These are phyloP conservation scores for Aspergillus fijiensis DNA, from an alignment of 2,329 filamentous ascomycete species.

Conservation along the genomic window DNA sequence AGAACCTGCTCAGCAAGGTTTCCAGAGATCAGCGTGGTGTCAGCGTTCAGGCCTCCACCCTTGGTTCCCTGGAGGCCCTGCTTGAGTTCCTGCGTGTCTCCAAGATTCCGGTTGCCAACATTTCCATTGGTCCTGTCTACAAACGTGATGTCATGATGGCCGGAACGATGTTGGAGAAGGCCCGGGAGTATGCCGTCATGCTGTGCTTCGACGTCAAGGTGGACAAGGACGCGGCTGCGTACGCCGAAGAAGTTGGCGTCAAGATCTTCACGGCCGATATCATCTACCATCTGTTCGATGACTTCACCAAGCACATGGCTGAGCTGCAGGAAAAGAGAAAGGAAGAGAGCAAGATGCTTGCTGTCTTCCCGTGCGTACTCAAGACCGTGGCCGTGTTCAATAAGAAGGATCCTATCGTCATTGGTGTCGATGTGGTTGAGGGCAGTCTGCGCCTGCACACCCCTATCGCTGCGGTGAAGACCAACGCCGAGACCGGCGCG, in stretches of 20 bases:
- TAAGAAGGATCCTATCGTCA: slow-evolving; percentile 92
- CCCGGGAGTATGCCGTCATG: slow-evolving; percentile 96
- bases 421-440: slow-evolving; percentile 94
- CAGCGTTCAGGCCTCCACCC: slow-evolving; percentile 93
- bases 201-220: slow-evolving; percentile 99
- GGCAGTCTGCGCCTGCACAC: slow-evolving; percentile 84
- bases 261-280: slow-evolving; percentile 99
- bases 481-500: slow-evolving; percentile 70
- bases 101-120: slow-evolving; percentile 97
- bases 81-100: slow-evolving; percentile 93
- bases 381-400: slow-evolving; percentile 93
- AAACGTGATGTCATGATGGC: slow-evolving; percentile 96
- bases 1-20: slow-evolving; percentile 85
- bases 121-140: slow-evolving; percentile 95
- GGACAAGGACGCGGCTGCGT: slow-evolving; percentile 88
- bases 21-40: slow-evolving; percentile 92
- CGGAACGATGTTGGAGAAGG: slow-evolving; percentile 94
- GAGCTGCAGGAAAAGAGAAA: slow-evolving; percentile 86
- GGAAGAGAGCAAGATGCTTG: slow-evolving; percentile 91
- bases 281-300: slow-evolving; percentile 97
- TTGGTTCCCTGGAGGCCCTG: slow-evolving; percentile 92
- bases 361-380: slow-evolving; percentile 95
- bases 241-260: slow-evolving; percentile 90
- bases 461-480: slow-evolving; percentile 82
- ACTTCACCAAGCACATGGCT: slow-evolving; percentile 93